Base-by-base conservation (phyloP, 768 basidiomycete species). In the Hydnomerulius pinastri region DNA sequence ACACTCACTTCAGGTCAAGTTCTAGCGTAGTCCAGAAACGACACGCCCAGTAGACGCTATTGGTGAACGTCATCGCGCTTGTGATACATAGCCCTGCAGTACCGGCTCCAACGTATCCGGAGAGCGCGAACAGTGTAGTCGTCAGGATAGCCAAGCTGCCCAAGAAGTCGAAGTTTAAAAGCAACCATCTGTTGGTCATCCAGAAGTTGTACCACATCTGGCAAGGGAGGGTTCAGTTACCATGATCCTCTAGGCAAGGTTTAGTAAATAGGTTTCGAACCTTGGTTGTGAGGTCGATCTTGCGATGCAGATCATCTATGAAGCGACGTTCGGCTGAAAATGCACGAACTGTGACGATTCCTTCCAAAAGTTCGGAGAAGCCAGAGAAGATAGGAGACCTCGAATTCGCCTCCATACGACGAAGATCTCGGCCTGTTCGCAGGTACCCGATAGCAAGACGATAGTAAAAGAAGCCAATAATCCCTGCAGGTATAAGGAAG, bases 321-420 rank as follows among this genome's bases (percentile, higher is more conserved):
- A 95, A 93, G 3, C 82, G 71, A 35, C 71, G 69, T 63, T 93
- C 91, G 0, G 83, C 85, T 1, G 86, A 83, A 69, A 93, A 95
- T 0, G 92, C 92, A 48, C 92, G 79, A 43, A 95, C 87, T 12
- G 90, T 92, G 20, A 92, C 86, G 45, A 94, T 87, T 21, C 90
- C 91, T 41, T 91, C 87, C 30, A 94, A 69, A 11, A 92, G 69
- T 62, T 91, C 88, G 6, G 80, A 79, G 57, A 90, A 91, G 53
- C 85, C 86, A 3, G 85, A 84, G 68, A 85, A 88, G 51, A 90
- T 88, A 2, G 90, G 87, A 0, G 86, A 87, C 21, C 88, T 77
- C 0, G 85, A 80, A 59, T 88, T 93, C 2, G 89, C 87, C 66
- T 93, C 91, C 83, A 94, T 89, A 28, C 92, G 77, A 43, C 90